Base-by-base conservation (phyloP, 140 eudicot genomes). In the Bidens hawaiensis region DNA sequence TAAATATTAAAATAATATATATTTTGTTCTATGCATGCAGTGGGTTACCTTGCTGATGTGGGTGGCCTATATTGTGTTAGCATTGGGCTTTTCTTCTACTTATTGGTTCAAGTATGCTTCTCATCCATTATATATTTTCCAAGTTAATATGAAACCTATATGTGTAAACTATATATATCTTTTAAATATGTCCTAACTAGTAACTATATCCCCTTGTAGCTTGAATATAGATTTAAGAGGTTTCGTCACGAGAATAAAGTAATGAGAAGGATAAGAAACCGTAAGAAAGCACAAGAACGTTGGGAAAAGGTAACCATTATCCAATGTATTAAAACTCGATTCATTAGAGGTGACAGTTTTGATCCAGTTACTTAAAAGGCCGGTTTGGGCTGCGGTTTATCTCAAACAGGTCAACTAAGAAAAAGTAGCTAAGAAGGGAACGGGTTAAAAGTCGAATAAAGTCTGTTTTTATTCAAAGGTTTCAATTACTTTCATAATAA, bases 11-110 rank as follows among this genome's bases (percentile, higher is more conserved):
- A 9, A 36, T 36, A 1, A 45, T 55, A 53, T 1, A 19, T 68
- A 25, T 59, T 11, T 74, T 76, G 71, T 79, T 61, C 62, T 42
- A 54, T 68, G 70, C 73, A 71, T 84, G 88, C 90, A 90, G 97
- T 90, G 64, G 77, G 94, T 76, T 87, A 87, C 68, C 94, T 90
- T 68, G 97, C 97, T 34, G 88, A 90, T 74, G 60, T 90, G 68
- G 97, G 96, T 56, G 97, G 97, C 73, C 90, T 90, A 62, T 82
- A 75, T 71, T 87, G 94, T 73, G 59, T 84, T 42, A 83, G 97
- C 65, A 68, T 90, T 31, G 82, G 88, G 50, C 67, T 87, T n/a
- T 87, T 90, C 71, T 85, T 82, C 86, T 84, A 60, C 83, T 45
- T 87, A 36, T 62, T 90, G 85, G 79, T 84, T 42, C 96, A 87